These are phyloP conservation scores for Penstemon barbatus DNA, from an alignment of 257 asterid species.

Conservation along the genomic window DNA sequence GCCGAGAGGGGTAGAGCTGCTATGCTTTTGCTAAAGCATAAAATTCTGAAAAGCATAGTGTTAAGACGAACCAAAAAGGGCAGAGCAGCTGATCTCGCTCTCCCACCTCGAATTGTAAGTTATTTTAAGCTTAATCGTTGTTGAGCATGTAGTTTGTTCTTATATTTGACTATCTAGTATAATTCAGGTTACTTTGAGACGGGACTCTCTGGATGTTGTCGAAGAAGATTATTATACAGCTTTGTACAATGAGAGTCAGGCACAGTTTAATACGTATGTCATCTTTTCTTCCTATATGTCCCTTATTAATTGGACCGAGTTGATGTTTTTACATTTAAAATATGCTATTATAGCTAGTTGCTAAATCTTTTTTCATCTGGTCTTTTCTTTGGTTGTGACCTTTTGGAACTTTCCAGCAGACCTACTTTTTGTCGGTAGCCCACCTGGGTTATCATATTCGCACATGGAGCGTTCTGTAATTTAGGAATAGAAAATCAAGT, in stretches of 20 bases:
- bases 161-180: slow-evolving; percentile 18
- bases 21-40: slow-evolving; percentile 80
- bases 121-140: slow-evolving; percentile 11
- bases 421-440: background rate
- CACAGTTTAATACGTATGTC: slow-evolving; percentile 85
- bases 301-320: background rate
- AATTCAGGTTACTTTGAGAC: slow-evolving; percentile 69
- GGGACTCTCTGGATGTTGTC: slow-evolving; percentile 74
- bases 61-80: slow-evolving; percentile 94
- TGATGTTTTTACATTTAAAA: background rate
- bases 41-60: slow-evolving; percentile 72
- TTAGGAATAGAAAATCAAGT: slow-evolving; percentile 10
- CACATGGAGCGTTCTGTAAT: slow-evolving; percentile 2
- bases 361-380: background rate
- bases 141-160: slow-evolving; percentile 17
- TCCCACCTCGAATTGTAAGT: slow-evolving; percentile 87
- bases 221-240: slow-evolving; percentile 94
- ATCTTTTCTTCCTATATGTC: slow-evolving; percentile 28
- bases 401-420: background rate
- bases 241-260: slow-evolving; percentile 81
- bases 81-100: slow-evolving; percentile 98
- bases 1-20: slow-evolving; percentile 58
- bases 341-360: background rate
- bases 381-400: background rate
- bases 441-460: slow-evolving; percentile 17